These are phyloP conservation scores for Aspergillus sp. DNA, from an alignment of 2,329 filamentous ascomycete species.

Conservation along the genomic window DNA sequence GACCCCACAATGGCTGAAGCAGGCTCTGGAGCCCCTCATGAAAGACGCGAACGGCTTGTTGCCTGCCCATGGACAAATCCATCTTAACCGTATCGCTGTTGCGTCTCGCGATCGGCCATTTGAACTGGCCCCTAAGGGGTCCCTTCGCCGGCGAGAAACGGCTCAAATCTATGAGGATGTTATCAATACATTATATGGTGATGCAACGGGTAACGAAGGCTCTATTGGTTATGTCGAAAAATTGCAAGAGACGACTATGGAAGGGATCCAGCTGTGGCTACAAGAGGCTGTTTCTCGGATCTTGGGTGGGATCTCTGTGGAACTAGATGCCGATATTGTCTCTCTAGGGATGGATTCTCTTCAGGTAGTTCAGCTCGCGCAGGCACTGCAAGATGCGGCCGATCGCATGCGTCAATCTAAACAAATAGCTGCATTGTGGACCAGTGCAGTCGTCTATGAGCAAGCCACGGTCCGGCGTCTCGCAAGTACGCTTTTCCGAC, in stretches of 20 bases:
- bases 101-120: slow-evolving; percentile 47
- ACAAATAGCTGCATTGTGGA: not conserved
- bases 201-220: too few species aligned
- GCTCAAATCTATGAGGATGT: slow-evolving; percentile 15
- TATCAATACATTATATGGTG: slow-evolving; percentile 12
- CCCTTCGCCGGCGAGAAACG: slow-evolving; percentile 9
- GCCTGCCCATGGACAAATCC: slow-evolving; percentile 45
- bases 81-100: slow-evolving; percentile 45
- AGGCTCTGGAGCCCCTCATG: slow-evolving; percentile 26
- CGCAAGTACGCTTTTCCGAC: not conserved
- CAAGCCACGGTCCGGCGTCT: not conserved
- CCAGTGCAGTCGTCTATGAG: not conserved
- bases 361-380: slow-evolving; percentile 6
- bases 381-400: slow-evolving; percentile 1
- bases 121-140: slow-evolving; percentile 47
- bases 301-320: not conserved
- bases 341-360: slow-evolving; percentile 18
- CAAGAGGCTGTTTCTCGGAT: not conserved
- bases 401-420: not conserved
- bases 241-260: not conserved
- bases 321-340: slow-evolving; percentile 11
- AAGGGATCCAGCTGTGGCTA: not conserved
- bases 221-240: not conserved
- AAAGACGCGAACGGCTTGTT: slow-evolving; percentile 45
- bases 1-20: slow-evolving; percentile 46